A percentile compares a stretch with the other conserved stretches of the same genome.
Evolutionary conservation across 1,284 basidiomycete species (phyloP).

Genomic region (Ganoderma multipileum): DNA sequence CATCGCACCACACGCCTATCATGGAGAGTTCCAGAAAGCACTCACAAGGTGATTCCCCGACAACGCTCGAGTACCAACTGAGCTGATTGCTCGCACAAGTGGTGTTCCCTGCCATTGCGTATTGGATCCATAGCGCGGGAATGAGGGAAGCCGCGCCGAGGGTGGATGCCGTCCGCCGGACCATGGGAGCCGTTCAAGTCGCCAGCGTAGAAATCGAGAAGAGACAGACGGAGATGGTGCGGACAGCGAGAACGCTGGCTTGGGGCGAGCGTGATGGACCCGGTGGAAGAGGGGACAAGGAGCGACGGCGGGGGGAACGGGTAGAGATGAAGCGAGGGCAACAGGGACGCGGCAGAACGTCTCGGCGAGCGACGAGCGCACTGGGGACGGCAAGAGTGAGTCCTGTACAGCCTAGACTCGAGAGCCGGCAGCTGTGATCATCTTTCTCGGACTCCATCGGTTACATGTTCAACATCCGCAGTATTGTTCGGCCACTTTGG

Average conservation of each 20-base stretch:
- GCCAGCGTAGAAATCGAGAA: neutral
- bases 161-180: neutral
- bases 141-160: neutral
- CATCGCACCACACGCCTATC: neutral
- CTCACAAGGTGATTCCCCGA: slow-evolving; percentile 30
- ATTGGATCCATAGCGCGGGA: neutral
- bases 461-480: neutral
- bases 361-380: neutral
- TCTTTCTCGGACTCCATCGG: neutral
- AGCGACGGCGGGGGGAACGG: neutral
- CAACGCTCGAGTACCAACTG: slow-evolving; percentile 29
- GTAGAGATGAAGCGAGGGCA: neutral
- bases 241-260: neutral
- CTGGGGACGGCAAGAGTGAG: neutral
- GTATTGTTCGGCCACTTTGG: neutral
- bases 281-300: neutral
- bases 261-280: neutral
- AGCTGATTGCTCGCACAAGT: slow-evolving; percentile 27
- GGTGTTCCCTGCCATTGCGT: slow-evolving; percentile 20
- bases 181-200: neutral
- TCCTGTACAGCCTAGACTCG: neutral
- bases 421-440: neutral
- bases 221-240: neutral
- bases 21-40: neutral
- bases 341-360: neutral